Evolutionary conservation across 441 rosid species (phyloP), one percentile per base, ranked within the genome.

Genomic region (Manihot esculenta): DNA sequence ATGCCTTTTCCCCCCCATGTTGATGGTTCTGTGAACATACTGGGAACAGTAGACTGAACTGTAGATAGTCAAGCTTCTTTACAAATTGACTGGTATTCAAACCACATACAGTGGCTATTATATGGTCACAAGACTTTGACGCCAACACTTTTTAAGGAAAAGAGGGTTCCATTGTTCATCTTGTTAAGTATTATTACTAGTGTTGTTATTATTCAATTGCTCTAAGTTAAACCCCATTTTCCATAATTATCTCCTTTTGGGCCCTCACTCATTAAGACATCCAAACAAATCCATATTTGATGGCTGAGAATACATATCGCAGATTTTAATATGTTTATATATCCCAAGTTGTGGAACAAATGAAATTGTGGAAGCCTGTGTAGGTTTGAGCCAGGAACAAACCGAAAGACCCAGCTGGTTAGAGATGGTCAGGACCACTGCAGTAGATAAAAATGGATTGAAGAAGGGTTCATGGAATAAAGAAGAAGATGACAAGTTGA

Each of bases 381-480:
- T 14, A n/a, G n/a, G n/a, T n/a, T n/a, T n/a, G n/a, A n/a, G n/a
- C n/a, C n/a, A n/a, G n/a, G n/a, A n/a, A 53, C 57, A 24, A 24
- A 56, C 24, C 12, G 35, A 12, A 24, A 24, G 15, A 26, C 33
- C n/a, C 7, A 13, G 60, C 33, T 55, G 60, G 41, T 56, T 47
- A 67, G 35, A 69, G 9, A 84, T 82, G 88, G 86, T 82, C 62
- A 80, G 80, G 59, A 61, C 80, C 30, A 72, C 79, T 9, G 70
- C 26, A 21, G 55, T 69, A 44, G 86, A 82, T 54, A 56, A 78
- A 64, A 77, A 79, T 71, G 87, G 87, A 58, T 7, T 75, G 48
- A 84, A 70, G 80, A 81, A 74, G 69, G 88, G 88, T 10, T 74
- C 80, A 17, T 84, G 88, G 88, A 80, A 81, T 55, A 24, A 13